These are phyloP conservation scores for Halocafeteria seosinensis DNA, from an alignment of 108 stramenopile species.

Conservation along the genomic window DNA sequence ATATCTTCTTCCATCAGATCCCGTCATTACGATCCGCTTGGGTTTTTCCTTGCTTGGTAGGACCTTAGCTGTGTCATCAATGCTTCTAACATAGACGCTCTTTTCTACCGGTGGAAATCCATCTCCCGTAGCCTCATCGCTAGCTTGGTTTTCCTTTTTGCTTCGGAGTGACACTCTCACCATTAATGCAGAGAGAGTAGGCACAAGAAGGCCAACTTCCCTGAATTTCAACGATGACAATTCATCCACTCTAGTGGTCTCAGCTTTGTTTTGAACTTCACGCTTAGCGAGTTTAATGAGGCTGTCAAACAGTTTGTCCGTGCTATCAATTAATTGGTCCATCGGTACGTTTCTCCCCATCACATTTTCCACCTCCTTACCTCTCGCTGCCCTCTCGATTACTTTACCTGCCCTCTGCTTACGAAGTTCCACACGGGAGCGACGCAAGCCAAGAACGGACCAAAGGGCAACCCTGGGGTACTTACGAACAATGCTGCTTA, in stretches of 20 bases:
- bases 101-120: background rate
- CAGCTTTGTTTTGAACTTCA: background rate
- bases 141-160: background rate
- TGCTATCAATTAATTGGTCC: background rate
- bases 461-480: conserved; percentile 14
- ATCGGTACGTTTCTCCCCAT: background rate
- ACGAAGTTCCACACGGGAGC: conserved; percentile 2
- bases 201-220: background rate
- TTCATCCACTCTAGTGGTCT: background rate
- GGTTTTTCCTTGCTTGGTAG: conserved; percentile 87
- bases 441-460: conserved; percentile 9
- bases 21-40: conserved; percentile 57
- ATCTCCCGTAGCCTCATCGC: background rate
- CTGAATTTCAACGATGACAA: background rate
- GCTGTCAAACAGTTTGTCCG: background rate
- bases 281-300: background rate
- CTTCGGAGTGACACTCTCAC: background rate
- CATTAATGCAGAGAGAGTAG: background rate
- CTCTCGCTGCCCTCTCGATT: background rate
- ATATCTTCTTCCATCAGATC: conserved; percentile 38
- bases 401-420: background rate
- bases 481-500: background rate
- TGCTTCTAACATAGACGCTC: conserved; percentile 35
- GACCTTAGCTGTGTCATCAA: conserved; percentile 41
- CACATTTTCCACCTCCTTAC: background rate